Percentiles rank a stretch among this genome's conserved stretches.
Conservation (phyloP, 192 early-diverging fungal genomes). For the Mortierella claussenii region DNA sequence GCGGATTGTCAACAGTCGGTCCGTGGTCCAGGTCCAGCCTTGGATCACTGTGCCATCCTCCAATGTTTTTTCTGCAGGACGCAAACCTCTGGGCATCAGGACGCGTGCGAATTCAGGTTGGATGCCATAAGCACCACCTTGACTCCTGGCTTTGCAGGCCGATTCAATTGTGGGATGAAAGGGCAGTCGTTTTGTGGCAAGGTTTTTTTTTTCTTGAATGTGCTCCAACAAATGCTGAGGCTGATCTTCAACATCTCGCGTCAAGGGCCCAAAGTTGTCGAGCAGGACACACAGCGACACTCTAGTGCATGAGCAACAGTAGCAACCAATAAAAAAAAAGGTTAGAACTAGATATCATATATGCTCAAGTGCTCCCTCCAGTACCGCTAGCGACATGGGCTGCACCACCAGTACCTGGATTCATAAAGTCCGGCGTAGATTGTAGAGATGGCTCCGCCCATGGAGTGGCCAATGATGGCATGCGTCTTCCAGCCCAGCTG, state of each 20-base stretch:
- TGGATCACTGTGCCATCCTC: slow-evolving; percentile 11
- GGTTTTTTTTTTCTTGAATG: slow-evolving; percentile 23
- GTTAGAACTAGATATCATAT: no score
- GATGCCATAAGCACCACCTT: slow-evolving; percentile 16
- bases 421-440: slow-evolving; percentile 26
- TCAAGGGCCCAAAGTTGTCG: slow-evolving; percentile 45
- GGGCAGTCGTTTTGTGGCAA: slow-evolving; percentile 29
- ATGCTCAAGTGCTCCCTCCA: background rate
- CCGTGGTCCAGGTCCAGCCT: slow-evolving; percentile 49
- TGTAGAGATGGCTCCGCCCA: slow-evolving; percentile 37
- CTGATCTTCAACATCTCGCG: slow-evolving; percentile 31
- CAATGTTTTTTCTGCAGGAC: slow-evolving; percentile 11
- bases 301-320: slow-evolving; percentile 4
- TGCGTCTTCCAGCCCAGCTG: slow-evolving; percentile 40
- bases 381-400: background rate
- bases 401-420: slow-evolving; percentile 33
- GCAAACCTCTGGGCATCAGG: slow-evolving; percentile 32
- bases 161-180: slow-evolving; percentile 45
- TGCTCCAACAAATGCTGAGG: slow-evolving; percentile 36
- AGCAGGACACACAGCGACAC: slow-evolving; percentile 26
- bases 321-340: background rate
- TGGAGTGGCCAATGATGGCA: slow-evolving; percentile 43
- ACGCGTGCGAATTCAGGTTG: slow-evolving; percentile 18
- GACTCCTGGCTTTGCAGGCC: slow-evolving; percentile 27
- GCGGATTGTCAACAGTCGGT: slow-evolving; percentile 36